Conservation (phyloP, 2,329 filamentous ascomycete species). For the Microsporum canis region DNA sequence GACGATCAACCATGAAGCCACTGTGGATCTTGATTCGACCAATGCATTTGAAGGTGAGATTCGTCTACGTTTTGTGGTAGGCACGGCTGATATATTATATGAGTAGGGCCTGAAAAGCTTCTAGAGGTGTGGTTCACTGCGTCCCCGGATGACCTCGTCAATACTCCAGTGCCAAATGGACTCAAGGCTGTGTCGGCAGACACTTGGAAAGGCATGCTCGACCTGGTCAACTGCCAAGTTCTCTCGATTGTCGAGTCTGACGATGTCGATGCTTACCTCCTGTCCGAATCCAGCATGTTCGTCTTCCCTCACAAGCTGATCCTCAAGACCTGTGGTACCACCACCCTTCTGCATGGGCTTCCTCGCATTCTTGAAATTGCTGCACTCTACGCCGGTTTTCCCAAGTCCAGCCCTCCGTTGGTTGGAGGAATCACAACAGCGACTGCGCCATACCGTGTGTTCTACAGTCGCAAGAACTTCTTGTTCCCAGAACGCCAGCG, state of each 20-base stretch:
- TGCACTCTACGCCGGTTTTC: slow-evolving; percentile 76
- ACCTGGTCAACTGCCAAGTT: slow-evolving; percentile 97
- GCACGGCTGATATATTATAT: slow-evolving; percentile 10
- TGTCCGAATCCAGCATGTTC: slow-evolving; percentile 99
- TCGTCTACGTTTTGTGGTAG: not conserved
- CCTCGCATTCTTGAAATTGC: slow-evolving; percentile 89
- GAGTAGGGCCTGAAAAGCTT: slow-evolving; percentile 78
- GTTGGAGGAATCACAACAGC: slow-evolving; percentile 58
- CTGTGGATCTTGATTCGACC: slow-evolving; percentile 81
- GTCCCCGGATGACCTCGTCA: slow-evolving; percentile 59
- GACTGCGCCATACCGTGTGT: slow-evolving; percentile 86
- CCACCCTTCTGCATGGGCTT: slow-evolving; percentile 78
- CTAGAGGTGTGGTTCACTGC: slow-evolving; percentile 97
- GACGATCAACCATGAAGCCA: slow-evolving; percentile 94
- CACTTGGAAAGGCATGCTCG: slow-evolving; percentile 91
- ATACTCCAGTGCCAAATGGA: slow-evolving; percentile 59
- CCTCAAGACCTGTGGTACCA: slow-evolving; percentile 95
- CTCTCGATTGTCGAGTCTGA: slow-evolving; percentile 88
- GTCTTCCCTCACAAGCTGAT: slow-evolving; percentile 99
- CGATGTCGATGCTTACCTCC: slow-evolving; percentile 86
- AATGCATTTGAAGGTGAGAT: slow-evolving; percentile 82
- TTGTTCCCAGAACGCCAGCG: slow-evolving; percentile 89
- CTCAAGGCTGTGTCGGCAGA: slow-evolving; percentile 76
- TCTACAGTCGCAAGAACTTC: slow-evolving; percentile 99
- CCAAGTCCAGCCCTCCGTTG: slow-evolving; percentile 59